A percentile compares a stretch with the other conserved stretches of the same genome.
Conservation (phyloP, 1,139 yeast species). For the Candida sanyaensis region DNA sequence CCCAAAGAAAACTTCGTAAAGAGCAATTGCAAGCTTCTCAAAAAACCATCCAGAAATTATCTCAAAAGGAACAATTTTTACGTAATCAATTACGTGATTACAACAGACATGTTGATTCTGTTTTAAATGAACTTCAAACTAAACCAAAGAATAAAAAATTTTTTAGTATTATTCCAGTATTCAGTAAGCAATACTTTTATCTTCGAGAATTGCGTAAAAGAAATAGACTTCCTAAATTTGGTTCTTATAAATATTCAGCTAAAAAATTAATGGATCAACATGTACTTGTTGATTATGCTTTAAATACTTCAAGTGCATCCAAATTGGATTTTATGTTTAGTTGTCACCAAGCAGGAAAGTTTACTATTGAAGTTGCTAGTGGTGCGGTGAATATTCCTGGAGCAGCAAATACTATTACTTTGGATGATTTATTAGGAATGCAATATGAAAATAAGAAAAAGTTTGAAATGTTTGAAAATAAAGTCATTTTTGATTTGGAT, state of each 20-base stretch:
- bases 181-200: constrained; percentile 79
- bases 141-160: constrained; percentile 52
- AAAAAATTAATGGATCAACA: constrained; percentile 76
- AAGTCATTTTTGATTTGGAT: constrained; percentile 67
- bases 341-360: constrained; percentile 72
- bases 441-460: constrained; percentile 62
- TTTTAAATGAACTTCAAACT: constrained; percentile 64
- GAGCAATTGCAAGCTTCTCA: constrained; percentile 63
- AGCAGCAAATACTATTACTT: constrained; percentile 52
- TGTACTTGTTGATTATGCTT: constrained; percentile 58
- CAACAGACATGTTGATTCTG: constrained; percentile 65
- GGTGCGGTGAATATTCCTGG: constrained; percentile 51
- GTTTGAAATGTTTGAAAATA: constrained; percentile 61
- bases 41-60: constrained; percentile 59
- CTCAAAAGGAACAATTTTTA: constrained; percentile 63
- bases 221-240: constrained; percentile 74
- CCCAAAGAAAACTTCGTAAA: constrained; percentile 62
- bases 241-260: constrained; percentile 80
- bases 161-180: constrained; percentile 58
- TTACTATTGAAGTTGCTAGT: constrained; percentile 63
- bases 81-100: constrained; percentile 65
- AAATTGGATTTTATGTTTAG: constrained; percentile 75
- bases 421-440: constrained; percentile 68
- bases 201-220: constrained; percentile 68
- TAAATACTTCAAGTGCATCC: constrained; percentile 51